Conservation (phyloP, 257 asterid species). For the Solanum sitiens region DNA sequence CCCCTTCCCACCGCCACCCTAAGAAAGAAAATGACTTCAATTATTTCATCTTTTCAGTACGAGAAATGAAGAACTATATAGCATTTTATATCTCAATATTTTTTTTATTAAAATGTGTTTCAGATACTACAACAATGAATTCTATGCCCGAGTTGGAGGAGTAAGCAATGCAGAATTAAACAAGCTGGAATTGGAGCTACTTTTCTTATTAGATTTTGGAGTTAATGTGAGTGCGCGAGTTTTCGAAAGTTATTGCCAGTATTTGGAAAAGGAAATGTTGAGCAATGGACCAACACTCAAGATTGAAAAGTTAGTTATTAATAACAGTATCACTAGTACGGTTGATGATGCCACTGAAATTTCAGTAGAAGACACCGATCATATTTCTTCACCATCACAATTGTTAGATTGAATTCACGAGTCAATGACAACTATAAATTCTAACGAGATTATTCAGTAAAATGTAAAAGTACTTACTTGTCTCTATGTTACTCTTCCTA, state of each 20-base stretch:
- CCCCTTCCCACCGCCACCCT: no score
- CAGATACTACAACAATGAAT: conserved; percentile 82
- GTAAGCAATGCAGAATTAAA: conserved; percentile 60
- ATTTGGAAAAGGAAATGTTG: conserved; percentile 67
- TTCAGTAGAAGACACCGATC: conserved; percentile 31
- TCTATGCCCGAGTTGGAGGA: conserved; percentile 87
- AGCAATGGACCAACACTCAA: conserved; percentile 9
- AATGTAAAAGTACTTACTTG: neutral
- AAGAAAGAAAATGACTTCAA: no score
- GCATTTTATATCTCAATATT: neutral
- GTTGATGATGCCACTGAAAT: conserved; percentile 47
- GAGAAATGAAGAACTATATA: neutral
- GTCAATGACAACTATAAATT: neutral
- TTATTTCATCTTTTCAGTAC: no score
- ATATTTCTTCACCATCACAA: conserved; percentile 31
- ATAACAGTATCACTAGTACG: conserved; percentile 5
- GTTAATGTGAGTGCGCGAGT: conserved; percentile 51
- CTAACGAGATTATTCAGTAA: neutral
- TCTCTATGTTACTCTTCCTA: neutral
- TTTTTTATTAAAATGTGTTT: neutral
- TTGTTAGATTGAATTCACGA: neutral
- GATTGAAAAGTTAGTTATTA: conserved; percentile 13
- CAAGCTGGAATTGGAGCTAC: conserved; percentile 62
- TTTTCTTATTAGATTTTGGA: conserved; percentile 62
- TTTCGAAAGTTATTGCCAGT: conserved; percentile 75